Conservation (phyloP, 2,329 filamentous ascomycete genomes). For the Aspergillus alliaceus region DNA sequence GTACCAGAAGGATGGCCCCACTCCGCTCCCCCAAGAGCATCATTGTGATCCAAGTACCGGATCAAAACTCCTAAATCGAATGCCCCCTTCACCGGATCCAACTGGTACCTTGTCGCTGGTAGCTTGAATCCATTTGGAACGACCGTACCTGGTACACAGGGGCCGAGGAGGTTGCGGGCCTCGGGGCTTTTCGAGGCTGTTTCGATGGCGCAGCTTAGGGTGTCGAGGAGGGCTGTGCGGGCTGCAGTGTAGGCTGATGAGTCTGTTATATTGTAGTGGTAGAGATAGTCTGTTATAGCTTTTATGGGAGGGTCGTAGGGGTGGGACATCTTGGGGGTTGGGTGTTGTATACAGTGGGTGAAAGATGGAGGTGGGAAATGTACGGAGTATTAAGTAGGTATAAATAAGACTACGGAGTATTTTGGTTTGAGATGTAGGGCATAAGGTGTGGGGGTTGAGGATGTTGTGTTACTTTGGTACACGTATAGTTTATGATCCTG, state of each 20-base stretch:
- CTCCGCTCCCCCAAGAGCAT: constrained; percentile 41
- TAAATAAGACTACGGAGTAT: not conserved
- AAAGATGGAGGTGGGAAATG: not conserved
- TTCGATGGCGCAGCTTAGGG: constrained; percentile 27
- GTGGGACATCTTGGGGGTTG: not conserved
- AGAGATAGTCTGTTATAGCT: constrained; percentile 24
- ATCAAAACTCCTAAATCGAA: constrained; percentile 42
- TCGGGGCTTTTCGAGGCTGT: constrained; percentile 21
- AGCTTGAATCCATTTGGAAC: constrained; percentile 36
- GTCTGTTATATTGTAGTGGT: constrained; percentile 16
- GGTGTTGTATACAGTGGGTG: not conserved
- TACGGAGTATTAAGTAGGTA: too few relatives aligned
- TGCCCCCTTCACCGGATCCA: constrained; percentile 41
- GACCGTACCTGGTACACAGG: constrained; percentile 12
- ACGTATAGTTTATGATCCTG: too few relatives aligned
- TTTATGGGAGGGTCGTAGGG: constrained; percentile 37
- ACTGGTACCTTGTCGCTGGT: constrained; percentile 37
- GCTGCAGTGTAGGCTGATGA: constrained; percentile 20
- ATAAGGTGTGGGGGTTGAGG: not conserved
- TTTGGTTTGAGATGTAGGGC: too few relatives aligned
- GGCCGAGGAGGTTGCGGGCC: constrained; percentile 17
- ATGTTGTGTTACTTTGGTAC: not conserved
- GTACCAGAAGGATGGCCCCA: constrained; percentile 46
- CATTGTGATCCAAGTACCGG: constrained; percentile 45
- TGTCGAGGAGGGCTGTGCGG: constrained; percentile 24